These are phyloP conservation scores for Mycena filopes DNA, from an alignment of 768 basidiomycete genomes.

Conservation along the genomic window DNA sequence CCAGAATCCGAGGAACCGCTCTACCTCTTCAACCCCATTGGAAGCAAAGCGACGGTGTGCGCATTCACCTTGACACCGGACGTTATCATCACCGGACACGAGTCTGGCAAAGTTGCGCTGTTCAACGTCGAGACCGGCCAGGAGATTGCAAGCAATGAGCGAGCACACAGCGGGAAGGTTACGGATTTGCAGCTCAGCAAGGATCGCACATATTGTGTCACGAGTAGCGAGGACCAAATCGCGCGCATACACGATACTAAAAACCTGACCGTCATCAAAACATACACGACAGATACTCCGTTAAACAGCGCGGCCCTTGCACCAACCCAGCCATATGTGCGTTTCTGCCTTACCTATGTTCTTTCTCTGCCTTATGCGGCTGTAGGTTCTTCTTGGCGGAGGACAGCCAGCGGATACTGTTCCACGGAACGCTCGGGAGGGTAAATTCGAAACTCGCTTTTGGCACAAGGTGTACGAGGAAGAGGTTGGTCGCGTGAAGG, in stretches of 20 bases:
- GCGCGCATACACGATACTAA: constrained; percentile 94
- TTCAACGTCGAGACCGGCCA: constrained; percentile 92
- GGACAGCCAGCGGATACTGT: constrained; percentile 99
- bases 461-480: constrained; percentile 98
- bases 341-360: constrained; percentile 33
- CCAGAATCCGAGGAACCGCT: constrained; percentile 81
- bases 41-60: constrained; percentile 97
- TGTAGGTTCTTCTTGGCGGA: constrained; percentile 89
- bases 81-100: constrained; percentile 92
- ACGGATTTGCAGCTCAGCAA: constrained; percentile 93
- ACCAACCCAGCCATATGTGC: constrained; percentile 84
- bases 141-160: constrained; percentile 84
- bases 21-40: constrained; percentile 86
- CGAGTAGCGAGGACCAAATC: constrained; percentile 96
- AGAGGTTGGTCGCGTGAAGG: constrained; percentile 96
- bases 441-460: constrained; percentile 98
- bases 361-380: not conserved
- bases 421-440: constrained; percentile 94
- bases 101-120: constrained; percentile 93
- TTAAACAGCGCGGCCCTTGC: constrained; percentile 93
- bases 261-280: constrained; percentile 91
- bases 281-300: constrained; percentile 92
- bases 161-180: constrained; percentile 86
- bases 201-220: constrained; percentile 95
- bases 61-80: constrained; percentile 85